phyloP scores from a whole-genome alignment of 805 yeast genomes.

The Wickerhamiella nectarea region DNA sequence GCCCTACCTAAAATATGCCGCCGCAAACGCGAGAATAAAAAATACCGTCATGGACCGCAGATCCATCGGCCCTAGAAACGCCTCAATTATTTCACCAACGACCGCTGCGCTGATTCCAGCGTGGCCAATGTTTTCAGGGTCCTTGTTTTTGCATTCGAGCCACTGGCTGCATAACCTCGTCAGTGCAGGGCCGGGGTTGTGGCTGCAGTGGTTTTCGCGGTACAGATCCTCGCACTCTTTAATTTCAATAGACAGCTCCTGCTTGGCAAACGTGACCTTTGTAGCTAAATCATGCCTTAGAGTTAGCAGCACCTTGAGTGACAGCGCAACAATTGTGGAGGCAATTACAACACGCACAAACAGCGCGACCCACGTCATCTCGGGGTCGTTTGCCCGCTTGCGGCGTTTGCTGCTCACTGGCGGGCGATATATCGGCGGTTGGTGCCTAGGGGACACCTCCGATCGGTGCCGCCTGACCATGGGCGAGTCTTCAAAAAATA shows the following conservation, averaged over 20 bases:
- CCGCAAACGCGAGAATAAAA: slow-evolving; percentile 11
- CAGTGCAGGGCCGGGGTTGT: slow-evolving; percentile 42
- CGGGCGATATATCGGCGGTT: background rate
- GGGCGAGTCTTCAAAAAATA: slow-evolving; percentile 1
- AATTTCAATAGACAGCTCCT: background rate
- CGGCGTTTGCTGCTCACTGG: background rate
- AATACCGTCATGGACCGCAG: slow-evolving; percentile 20
- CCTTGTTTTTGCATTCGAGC: slow-evolving; percentile 72
- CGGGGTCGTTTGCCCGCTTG: background rate
- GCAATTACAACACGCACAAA: background rate
- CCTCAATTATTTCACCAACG: slow-evolving; percentile 67
- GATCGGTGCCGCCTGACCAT: background rate
- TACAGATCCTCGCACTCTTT: slow-evolving; percentile 2
- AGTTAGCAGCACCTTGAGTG: background rate
- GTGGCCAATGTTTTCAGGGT: slow-evolving; percentile 52
- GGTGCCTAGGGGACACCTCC: background rate
- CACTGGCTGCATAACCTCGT: slow-evolving; percentile 57
- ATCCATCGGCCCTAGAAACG: slow-evolving; percentile 57
- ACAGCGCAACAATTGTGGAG: background rate
- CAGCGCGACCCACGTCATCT: slow-evolving; percentile 1
- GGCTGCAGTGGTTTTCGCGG: slow-evolving; percentile 2
- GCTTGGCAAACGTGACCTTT: background rate
- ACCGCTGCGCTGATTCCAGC: slow-evolving; percentile 70
- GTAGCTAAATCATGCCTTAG: background rate
- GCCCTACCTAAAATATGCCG: background rate